These are phyloP conservation scores for Mortierella sp. DNA, from an alignment of 371 early-diverging fungal species.

Conservation along the genomic window DNA sequence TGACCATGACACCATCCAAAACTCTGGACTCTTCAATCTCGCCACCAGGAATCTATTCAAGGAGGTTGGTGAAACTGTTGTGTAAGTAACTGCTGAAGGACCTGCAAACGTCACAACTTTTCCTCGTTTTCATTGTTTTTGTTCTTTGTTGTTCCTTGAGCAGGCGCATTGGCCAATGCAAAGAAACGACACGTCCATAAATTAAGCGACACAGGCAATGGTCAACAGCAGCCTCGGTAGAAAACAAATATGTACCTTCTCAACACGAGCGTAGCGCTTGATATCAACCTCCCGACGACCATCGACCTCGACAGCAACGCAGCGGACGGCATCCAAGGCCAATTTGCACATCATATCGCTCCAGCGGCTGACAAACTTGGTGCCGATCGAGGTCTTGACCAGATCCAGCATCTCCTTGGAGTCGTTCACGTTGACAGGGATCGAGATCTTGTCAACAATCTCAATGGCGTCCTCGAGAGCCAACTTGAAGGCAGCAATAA, in stretches of 20 bases:
- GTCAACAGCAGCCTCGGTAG: neutral
- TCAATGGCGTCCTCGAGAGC: conserved; percentile 94
- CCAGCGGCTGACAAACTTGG: conserved; percentile 98
- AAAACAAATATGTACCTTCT: conserved; percentile 77
- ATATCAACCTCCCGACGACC: conserved; percentile 92
- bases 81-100: neutral
- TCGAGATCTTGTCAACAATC: conserved; percentile 87
- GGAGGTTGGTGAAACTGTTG: neutral
- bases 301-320: conserved; percentile 86
- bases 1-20: conserved; percentile 99
- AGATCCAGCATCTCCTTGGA: conserved; percentile 91
- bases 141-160: neutral
- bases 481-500: conserved; percentile 93
- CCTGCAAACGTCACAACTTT: neutral
- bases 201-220: neutral
- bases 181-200: neutral
- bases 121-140: neutral
- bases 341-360: conserved; percentile 97
- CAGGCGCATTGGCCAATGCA: neutral
- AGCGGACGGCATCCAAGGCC: conserved; percentile 97
- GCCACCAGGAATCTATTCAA: conserved; percentile 94
- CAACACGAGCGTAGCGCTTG: conserved; percentile 98
- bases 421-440: conserved; percentile 87
- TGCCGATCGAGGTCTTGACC: conserved; percentile 95
- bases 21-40: conserved; percentile 97